phyloP scores from a whole-genome alignment of 768 basidiomycete genomes.

The Amanita pseudoporphyria region DNA sequence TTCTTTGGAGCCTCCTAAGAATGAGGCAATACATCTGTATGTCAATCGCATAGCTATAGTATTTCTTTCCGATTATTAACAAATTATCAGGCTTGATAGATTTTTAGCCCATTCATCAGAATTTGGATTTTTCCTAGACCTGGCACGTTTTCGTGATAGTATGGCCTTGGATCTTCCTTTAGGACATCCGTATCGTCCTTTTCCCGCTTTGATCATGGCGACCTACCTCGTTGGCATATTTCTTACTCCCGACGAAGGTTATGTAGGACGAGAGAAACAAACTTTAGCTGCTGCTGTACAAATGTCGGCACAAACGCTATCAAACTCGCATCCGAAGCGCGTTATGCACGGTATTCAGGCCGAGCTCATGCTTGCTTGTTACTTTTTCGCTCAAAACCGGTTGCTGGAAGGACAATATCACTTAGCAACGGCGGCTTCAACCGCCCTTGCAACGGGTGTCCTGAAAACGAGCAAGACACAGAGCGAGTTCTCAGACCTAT shows the following conservation, averaged over 20 bases:
- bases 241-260: conserved; percentile 20
- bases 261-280: conserved; percentile 20
- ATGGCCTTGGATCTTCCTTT: conserved; percentile 20
- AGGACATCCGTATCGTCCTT: conserved; percentile 25
- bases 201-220: conserved; percentile 27
- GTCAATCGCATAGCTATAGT: conserved; percentile 6
- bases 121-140: conserved; percentile 50
- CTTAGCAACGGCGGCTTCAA: conserved; percentile 24
- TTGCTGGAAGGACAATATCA: conserved; percentile 36
- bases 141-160: conserved; percentile 32
- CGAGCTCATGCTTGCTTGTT: conserved; percentile 45
- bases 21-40: conserved; percentile 23
- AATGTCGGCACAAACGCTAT: conserved; percentile 26
- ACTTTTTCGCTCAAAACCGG: conserved; percentile 43
- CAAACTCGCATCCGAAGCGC: conserved; percentile 27
- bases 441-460: conserved; percentile 26
- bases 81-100: conserved; percentile 17
- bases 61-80: conserved; percentile 5
- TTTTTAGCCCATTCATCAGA: conserved; percentile 42
- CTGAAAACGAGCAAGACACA: conserved; percentile 23
- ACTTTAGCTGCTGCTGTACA: conserved; percentile 36
- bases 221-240: conserved; percentile 30
- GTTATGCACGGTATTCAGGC: conserved; percentile 43
- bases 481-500: conserved; percentile 6
- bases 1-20: conserved; percentile 21